Conservation (phyloP, 2,329 filamentous ascomycete genomes). For the Aspergillaceae sp. region DNA sequence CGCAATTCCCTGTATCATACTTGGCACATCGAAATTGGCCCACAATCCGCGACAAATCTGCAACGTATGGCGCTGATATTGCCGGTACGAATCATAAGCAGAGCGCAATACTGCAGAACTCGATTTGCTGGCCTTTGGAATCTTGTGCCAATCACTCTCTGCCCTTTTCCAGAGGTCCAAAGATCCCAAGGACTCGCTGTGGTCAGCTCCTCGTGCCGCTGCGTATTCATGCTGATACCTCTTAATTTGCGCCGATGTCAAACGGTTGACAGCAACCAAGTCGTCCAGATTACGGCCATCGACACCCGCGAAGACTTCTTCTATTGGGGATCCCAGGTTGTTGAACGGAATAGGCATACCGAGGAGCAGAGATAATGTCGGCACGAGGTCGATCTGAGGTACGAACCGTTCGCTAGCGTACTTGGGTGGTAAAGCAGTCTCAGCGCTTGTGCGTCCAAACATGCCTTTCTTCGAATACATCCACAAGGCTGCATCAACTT, state of each 20-base stretch:
- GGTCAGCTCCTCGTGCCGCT: constrained; percentile 58
- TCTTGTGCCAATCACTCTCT: constrained; percentile 44
- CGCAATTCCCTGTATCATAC: constrained; percentile 71
- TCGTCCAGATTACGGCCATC: constrained; percentile 65
- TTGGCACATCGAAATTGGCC: constrained; percentile 82
- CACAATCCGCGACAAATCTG: constrained; percentile 73
- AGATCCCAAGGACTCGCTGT: constrained; percentile 49
- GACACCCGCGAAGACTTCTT: constrained; percentile 76
- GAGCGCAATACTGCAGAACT: constrained; percentile 31
- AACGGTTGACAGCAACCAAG: constrained; percentile 64
- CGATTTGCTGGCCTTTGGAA: constrained; percentile 30
- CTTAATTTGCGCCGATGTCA: constrained; percentile 77
- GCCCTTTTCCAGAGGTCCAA: constrained; percentile 53
- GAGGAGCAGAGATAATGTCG: constrained; percentile 77
- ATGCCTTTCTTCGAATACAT: constrained; percentile 88
- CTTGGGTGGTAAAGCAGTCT: constrained; percentile 47
- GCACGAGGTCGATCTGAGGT: constrained; percentile 87
- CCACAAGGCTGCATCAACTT: constrained; percentile 90
- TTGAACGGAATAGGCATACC: constrained; percentile 94
- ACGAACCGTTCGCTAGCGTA: constrained; percentile 68
- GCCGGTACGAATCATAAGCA: constrained; percentile 51
- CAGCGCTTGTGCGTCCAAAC: constrained; percentile 67
- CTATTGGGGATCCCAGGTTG: constrained; percentile 84
- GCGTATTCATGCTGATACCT: constrained; percentile 83
- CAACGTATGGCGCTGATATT: constrained; percentile 72